phyloP scores from a whole-genome alignment of 345 rosid genomes.

The Conringia planisiliqua region DNA sequence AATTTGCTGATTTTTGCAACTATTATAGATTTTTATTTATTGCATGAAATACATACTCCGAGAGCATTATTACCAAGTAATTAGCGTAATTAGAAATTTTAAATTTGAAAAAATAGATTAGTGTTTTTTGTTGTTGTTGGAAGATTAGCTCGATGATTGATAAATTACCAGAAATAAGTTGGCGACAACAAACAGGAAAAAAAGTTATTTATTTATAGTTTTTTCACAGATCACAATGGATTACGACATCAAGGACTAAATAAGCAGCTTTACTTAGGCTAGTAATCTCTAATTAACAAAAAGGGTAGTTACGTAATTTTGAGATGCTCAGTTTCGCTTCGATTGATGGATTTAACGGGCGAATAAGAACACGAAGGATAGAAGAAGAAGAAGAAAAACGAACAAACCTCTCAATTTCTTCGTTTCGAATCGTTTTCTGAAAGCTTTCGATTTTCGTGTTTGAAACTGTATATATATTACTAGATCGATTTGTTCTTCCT shows the following conservation, averaged over 20 bases:
- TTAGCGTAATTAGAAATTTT: background rate
- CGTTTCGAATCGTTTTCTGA: background rate
- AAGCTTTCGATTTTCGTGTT: background rate
- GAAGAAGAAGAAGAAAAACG: background rate
- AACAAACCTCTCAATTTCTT: conserved; percentile 2
- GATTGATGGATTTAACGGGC: background rate
- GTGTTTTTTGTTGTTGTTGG: background rate
- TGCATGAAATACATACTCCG: background rate
- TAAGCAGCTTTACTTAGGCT: background rate
- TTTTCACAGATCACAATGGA: background rate
- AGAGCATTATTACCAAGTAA: background rate
- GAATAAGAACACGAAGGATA: conserved; percentile 18
- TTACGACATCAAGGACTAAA: background rate
- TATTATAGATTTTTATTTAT: background rate
- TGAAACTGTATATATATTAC: background rate
- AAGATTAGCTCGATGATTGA: background rate
- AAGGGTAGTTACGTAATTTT: conserved; percentile 26
- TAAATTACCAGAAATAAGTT: background rate
- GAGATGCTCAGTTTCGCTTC: background rate
- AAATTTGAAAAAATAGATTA: background rate
- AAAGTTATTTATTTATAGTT: background rate
- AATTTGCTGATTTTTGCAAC: conserved; percentile 19
- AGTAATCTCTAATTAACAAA: conserved; percentile 2
- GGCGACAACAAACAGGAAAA: background rate
- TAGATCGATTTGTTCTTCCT: background rate